Conservation (phyloP, 2,329 filamentous ascomycete species). For the Fusarium sp. region DNA sequence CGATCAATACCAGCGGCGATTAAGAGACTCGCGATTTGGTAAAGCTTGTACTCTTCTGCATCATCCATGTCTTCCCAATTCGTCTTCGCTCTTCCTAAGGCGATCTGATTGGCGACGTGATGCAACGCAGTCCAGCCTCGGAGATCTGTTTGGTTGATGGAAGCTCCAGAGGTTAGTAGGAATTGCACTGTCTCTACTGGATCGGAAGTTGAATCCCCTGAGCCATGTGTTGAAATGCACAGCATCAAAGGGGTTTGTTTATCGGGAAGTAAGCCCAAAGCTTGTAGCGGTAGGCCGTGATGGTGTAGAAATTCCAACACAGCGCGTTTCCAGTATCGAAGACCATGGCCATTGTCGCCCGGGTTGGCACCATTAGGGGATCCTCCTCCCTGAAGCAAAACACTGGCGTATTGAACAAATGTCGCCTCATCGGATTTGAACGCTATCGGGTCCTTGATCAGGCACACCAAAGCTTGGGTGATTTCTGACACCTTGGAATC, state of each 20-base stretch:
- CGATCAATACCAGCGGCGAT: slow-evolving; percentile 10
- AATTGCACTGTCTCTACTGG: slow-evolving; percentile 3
- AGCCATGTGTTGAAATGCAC: background rate
- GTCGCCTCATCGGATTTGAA: background rate
- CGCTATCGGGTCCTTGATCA: background rate
- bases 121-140: slow-evolving; percentile 23
- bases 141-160: slow-evolving; percentile 11
- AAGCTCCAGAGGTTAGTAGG: slow-evolving; percentile 13
- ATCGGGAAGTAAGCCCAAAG: background rate
- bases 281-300: slow-evolving; percentile 1
- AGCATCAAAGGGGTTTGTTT: slow-evolving; percentile 18
- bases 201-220: background rate
- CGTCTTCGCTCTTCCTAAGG: slow-evolving; percentile 14
- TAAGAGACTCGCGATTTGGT: background rate
- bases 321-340: slow-evolving; percentile 3
- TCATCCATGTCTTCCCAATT: background rate
- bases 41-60: slow-evolving; percentile 11
- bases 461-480: slow-evolving; percentile 5
- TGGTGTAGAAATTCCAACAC: slow-evolving; percentile 2
- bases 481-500: background rate
- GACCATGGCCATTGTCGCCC: accelerated
- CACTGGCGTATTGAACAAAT: slow-evolving; percentile 1
- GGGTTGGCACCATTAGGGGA: background rate
- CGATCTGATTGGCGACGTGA: slow-evolving; percentile 20
- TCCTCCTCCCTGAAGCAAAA: slow-evolving; percentile 2